Evolutionary conservation across 116 monocot genomes (phyloP).

Genomic region (Iris pallida): DNA sequence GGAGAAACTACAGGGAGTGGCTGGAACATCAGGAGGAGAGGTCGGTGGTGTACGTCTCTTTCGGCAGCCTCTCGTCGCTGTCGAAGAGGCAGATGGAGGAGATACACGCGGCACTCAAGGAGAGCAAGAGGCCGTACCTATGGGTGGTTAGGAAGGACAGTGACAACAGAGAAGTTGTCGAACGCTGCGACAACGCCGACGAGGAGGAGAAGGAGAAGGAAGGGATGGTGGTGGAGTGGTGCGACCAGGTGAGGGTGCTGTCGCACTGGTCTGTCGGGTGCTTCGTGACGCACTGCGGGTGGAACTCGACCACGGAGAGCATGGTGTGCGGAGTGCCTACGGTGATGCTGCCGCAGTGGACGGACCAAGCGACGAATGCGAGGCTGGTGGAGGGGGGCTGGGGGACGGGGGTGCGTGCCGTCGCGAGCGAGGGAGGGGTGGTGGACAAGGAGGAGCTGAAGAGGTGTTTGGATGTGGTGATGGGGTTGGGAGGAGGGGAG

Average conservation of each 20-base stretch:
- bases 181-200: too few species aligned
- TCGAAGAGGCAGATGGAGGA: not conserved
- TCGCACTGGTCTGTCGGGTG: constrained; percentile 55
- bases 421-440: not conserved
- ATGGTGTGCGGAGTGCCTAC: constrained; percentile 10
- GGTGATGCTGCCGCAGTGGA: not conserved
- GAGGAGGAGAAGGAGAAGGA: not conserved
- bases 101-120: not conserved
- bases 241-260: constrained; percentile 42
- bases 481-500: constrained; percentile 7
- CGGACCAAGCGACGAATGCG: not conserved
- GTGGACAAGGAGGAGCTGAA: not conserved
- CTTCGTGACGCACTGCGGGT: constrained; percentile 72
- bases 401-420: constrained; percentile 3
- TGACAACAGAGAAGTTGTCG: too few species aligned
- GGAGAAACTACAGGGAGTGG: not conserved
- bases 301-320: constrained; percentile 55
- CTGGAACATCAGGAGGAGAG: not conserved
- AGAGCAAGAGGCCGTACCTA: constrained; percentile 1
- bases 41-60: not conserved
- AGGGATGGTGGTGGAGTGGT: constrained; percentile 41
- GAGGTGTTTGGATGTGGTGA: constrained; percentile 1
- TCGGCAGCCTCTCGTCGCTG: not conserved
- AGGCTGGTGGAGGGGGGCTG: constrained; percentile 2
- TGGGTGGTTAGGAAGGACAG: constrained; percentile 2